Evolutionary conservation across 352 stramenopile genomes (phyloP).

Genomic region (Phytopythium montanum): DNA sequence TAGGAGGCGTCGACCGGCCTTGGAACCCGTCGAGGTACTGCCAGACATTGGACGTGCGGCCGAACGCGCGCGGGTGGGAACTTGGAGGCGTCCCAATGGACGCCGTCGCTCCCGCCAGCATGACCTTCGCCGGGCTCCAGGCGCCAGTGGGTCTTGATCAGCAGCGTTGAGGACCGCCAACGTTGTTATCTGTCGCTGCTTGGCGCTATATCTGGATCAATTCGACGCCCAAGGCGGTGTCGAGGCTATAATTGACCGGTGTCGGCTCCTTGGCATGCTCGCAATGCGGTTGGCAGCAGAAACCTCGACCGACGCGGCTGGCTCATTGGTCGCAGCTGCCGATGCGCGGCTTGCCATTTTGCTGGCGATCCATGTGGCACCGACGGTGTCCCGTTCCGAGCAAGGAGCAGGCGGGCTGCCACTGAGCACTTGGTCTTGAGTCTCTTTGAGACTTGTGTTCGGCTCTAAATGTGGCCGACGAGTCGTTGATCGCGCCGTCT

Average conservation of each 20-base stretch:
- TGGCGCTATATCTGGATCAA: constrained; percentile 1
- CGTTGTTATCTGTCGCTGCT: not conserved
- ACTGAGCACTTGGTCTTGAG: not conserved
- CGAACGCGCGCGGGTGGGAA: constrained; percentile 44
- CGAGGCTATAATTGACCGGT: not conserved
- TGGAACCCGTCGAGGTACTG: constrained; percentile 59
- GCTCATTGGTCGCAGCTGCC: not conserved
- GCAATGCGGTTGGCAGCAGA: not conserved
- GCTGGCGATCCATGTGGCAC: not conserved
- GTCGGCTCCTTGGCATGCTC: not conserved
- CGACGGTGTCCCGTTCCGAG: not conserved
- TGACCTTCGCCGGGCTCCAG: not conserved
- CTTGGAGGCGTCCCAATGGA: constrained; percentile 5
- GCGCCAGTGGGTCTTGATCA: not conserved
- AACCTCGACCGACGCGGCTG: not conserved
- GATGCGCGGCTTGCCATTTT: not conserved
- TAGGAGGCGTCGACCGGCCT: constrained; percentile 24
- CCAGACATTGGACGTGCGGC: constrained; percentile 68
- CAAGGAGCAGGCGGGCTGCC: not conserved
- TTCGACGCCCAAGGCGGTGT: not conserved
- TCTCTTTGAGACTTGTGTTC: not conserved
- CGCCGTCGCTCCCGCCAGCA: constrained; percentile 10
- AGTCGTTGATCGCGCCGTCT: not conserved
- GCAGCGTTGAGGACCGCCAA: not conserved
- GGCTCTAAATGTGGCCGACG: not conserved